Percentiles rank a stretch among this genome's conserved stretches.
These are phyloP conservation scores for Stemphylium vesicarium DNA, from an alignment of 2,329 filamentous ascomycete species.

Conservation along the genomic window DNA sequence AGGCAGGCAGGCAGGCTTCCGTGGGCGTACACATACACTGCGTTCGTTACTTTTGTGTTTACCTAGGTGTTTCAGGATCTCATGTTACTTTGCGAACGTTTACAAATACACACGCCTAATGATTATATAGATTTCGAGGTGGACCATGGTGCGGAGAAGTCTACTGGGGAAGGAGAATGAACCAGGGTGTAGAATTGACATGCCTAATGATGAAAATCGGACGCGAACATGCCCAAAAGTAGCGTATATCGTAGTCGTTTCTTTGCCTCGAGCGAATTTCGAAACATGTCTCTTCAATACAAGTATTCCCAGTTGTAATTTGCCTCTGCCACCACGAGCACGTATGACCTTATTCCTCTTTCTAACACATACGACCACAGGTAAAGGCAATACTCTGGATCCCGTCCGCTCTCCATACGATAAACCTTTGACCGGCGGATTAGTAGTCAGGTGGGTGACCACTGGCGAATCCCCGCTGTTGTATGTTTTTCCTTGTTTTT, in stretches of 20 bases:
- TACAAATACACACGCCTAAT: slow-evolving; percentile 17
- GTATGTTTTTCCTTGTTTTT: slow-evolving; percentile 7
- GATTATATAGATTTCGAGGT: slow-evolving; percentile 8
- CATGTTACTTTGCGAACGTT: slow-evolving; percentile 14
- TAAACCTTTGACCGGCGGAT: slow-evolving; percentile 13
- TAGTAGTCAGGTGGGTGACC: slow-evolving; percentile 13
- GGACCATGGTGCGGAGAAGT: not conserved
- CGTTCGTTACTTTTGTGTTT: slow-evolving; percentile 15
- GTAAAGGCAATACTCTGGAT: slow-evolving; percentile 8
- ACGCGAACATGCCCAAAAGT: slow-evolving; percentile 18
- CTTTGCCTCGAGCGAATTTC: slow-evolving; percentile 4
- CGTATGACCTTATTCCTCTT: not conserved
- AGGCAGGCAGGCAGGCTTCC: slow-evolving; percentile 8
- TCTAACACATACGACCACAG: slow-evolving; percentile 19
- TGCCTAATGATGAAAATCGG: slow-evolving; percentile 14
- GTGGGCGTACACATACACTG: slow-evolving; percentile 22
- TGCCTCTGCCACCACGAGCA: not conserved
- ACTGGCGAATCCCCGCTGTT: slow-evolving; percentile 10
- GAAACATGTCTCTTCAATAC: not conserved
- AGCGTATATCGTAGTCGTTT: slow-evolving; percentile 11
- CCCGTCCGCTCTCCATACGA: slow-evolving; percentile 15
- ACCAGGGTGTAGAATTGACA: slow-evolving; percentile 6
- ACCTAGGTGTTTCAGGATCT: slow-evolving; percentile 19
- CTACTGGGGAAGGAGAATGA: not conserved
- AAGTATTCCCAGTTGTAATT: too few relatives aligned